phyloP scores from a whole-genome alignment of 1,284 basidiomycete species.

The Melampsora americana region DNA sequence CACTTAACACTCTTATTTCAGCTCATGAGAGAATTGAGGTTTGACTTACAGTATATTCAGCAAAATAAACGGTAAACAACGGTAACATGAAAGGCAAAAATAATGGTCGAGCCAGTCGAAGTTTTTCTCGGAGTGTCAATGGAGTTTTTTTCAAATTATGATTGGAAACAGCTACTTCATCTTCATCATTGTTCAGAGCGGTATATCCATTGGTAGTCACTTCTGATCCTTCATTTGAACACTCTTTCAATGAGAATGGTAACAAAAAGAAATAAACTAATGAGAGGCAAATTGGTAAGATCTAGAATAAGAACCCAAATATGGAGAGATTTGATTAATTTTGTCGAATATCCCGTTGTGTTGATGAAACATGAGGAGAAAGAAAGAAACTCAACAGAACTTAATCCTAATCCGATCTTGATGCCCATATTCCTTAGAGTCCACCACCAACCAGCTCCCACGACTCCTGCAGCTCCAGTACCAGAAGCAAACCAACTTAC shows the following conservation, averaged over 20 bases:
- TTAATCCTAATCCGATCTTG: constrained; percentile 73
- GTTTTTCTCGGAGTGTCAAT: constrained; percentile 47
- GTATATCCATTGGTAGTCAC: constrained; percentile 30
- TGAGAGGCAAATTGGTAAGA: constrained; percentile 73
- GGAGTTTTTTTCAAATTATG: constrained; percentile 59
- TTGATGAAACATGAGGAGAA: constrained; percentile 59
- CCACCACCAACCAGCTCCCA: constrained; percentile 94
- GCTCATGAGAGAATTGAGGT: background rate
- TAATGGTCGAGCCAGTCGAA: constrained; percentile 49
- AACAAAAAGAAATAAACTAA: constrained; percentile 71
- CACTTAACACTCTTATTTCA: background rate
- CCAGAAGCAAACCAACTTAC: constrained; percentile 61
- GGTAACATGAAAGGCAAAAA: constrained; percentile 51
- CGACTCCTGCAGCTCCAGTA: constrained; percentile 88
- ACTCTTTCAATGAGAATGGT: constrained; percentile 56
- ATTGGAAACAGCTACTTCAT: constrained; percentile 72
- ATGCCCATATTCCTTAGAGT: constrained; percentile 81
- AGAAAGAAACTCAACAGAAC: constrained; percentile 45
- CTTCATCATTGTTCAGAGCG: constrained; percentile 69
- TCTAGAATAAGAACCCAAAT: constrained; percentile 56
- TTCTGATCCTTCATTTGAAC: background rate
- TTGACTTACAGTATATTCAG: constrained; percentile 74
- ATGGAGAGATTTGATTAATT: background rate
- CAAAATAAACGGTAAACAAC: constrained; percentile 60
- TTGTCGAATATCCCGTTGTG: background rate